Percentiles rank a stretch among this genome's conserved stretches.
Conservation (phyloP, 2,329 filamentous ascomycete species). For the Sporothrix phasma region DNA sequence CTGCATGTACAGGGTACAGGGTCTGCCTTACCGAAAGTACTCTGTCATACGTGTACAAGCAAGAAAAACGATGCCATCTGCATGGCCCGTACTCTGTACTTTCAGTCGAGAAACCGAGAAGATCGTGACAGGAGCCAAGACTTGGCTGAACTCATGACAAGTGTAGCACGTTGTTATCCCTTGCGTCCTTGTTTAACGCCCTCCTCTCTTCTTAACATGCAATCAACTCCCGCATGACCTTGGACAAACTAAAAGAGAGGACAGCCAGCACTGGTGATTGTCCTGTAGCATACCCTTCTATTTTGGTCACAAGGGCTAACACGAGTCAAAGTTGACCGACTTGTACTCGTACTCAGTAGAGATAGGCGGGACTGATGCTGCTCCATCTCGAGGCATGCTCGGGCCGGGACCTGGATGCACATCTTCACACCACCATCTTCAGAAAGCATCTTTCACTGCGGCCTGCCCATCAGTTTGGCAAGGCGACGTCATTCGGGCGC, state of each 20-base stretch:
- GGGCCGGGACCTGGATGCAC: neutral
- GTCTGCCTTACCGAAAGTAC: neutral
- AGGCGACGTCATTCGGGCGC: slow-evolving; percentile 8
- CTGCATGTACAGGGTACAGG: too few relatives aligned
- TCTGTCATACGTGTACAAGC: neutral
- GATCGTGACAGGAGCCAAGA: neutral
- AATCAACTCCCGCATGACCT: neutral
- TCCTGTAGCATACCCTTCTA: neutral
- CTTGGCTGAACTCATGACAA: neutral
- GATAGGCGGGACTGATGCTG: neutral
- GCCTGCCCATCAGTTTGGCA: neutral
- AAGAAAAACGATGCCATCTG: neutral
- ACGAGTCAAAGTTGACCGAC: too few relatives aligned
- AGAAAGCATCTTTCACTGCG: neutral
- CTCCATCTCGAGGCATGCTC: neutral
- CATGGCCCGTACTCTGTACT: neutral
- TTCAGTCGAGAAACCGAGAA: neutral
- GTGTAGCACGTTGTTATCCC: slow-evolving; percentile 3
- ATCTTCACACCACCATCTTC: neutral
- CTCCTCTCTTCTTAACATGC: neutral
- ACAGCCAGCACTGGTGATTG: neutral
- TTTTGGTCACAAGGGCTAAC: neutral
- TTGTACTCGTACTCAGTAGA: too few relatives aligned
- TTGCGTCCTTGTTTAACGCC: slow-evolving; percentile 3
- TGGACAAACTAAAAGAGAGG: neutral